Percentiles rank a stretch among this genome's conserved stretches.
phyloP scores from a whole-genome alignment of 2,329 filamentous ascomycete species.

The Paraconiothyrium sp. region DNA sequence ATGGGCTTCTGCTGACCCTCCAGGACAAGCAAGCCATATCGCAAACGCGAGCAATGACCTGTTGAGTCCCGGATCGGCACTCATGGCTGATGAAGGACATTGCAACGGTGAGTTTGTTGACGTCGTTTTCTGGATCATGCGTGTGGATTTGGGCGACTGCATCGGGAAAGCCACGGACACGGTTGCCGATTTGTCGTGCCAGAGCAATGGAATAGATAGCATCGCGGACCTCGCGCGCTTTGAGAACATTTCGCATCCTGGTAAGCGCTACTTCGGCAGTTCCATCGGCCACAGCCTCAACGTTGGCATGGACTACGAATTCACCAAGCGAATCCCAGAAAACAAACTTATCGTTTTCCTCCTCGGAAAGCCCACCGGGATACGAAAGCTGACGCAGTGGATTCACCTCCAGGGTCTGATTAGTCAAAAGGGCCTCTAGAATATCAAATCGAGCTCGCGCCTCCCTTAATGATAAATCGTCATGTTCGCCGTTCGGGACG shows the following conservation, averaged over 20 bases:
- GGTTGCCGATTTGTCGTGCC: constrained; percentile 76
- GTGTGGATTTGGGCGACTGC: constrained; percentile 41
- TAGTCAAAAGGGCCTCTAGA: constrained; percentile 79
- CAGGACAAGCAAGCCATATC: constrained; percentile 60
- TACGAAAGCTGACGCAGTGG: constrained; percentile 63
- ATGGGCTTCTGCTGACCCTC: constrained; percentile 43
- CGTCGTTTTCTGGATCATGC: constrained; percentile 46
- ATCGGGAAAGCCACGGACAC: constrained; percentile 58
- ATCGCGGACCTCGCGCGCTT: constrained; percentile 86
- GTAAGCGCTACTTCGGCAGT: constrained; percentile 72
- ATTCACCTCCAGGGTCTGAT: constrained; percentile 70
- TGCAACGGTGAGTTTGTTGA: constrained; percentile 59
- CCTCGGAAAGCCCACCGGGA: constrained; percentile 54
- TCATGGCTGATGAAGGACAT: constrained; percentile 60
- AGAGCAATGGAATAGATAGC: constrained; percentile 90
- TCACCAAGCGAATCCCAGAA: constrained; percentile 86
- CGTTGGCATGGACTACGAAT: constrained; percentile 72
- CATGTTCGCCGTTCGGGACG: constrained; percentile 53
- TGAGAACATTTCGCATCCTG: constrained; percentile 74
- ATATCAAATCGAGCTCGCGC: constrained; percentile 74
- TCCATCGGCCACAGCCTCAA: constrained; percentile 65
- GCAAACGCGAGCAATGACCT: constrained; percentile 59
- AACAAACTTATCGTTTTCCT: constrained; percentile 66
- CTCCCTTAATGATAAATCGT: constrained; percentile 70
- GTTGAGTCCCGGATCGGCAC: constrained; percentile 55